A percentile compares a stretch with the other conserved stretches of the same genome.
These are phyloP conservation scores for Xylaria digitata DNA, from an alignment of 2,329 filamentous ascomycete genomes.

Conservation along the genomic window DNA sequence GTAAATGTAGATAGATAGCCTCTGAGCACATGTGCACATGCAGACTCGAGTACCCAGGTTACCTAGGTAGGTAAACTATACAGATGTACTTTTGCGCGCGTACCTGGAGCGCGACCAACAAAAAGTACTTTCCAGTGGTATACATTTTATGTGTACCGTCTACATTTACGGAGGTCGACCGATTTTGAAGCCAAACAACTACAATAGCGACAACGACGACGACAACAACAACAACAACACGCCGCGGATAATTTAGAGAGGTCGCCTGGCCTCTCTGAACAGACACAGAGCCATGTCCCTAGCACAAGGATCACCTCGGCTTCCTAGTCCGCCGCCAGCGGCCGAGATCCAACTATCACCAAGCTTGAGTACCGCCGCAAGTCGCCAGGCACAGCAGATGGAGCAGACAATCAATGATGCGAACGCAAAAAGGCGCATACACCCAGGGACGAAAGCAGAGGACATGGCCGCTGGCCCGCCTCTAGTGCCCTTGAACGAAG, in stretches of 20 bases:
- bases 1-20: not conserved
- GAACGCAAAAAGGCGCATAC: constrained; percentile 84
- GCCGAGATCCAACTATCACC: constrained; percentile 95
- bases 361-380: constrained; percentile 56
- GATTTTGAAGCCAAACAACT: not conserved
- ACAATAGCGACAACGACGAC: not conserved
- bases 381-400: constrained; percentile 69
- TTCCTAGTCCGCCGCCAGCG: constrained; percentile 93
- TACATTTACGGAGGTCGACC: too few species aligned
- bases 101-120: not conserved
- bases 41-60: too few species aligned
- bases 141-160: too few species aligned
- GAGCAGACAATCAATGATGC: constrained; percentile 74
- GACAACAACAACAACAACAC: not conserved
- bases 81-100: constrained; percentile 10
- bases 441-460: constrained; percentile 88
- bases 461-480: constrained; percentile 95
- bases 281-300: constrained; percentile 61
- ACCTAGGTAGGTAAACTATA: too few species aligned
- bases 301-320: constrained; percentile 83
- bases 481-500: constrained; percentile 84
- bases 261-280: constrained; percentile 14
- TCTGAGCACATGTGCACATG: too few species aligned
- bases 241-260: constrained; percentile 1
- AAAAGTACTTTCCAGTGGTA: too few species aligned